Evolutionary conservation across 306 rosid genomes (phyloP), one percentile per base, ranked within the genome.

Genomic region (Prinsepia uniflora): DNA sequence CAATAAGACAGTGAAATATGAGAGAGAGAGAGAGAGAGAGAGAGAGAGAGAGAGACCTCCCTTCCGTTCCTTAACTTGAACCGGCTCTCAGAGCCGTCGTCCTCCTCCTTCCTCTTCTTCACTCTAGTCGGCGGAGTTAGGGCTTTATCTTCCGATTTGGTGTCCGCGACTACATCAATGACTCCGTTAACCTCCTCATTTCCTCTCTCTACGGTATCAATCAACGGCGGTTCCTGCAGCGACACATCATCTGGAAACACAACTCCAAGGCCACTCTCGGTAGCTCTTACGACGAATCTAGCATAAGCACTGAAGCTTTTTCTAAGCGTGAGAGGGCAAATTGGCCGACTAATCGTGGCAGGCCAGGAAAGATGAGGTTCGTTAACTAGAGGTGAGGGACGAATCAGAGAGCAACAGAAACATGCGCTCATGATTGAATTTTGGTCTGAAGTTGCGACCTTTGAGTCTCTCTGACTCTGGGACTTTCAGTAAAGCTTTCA

Each of bases 61-160:
- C 72, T 87, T 73, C 99, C 97, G 76, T 94, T 89, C 40, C 91
- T 88, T 50, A 87, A 88, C 81, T 91, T 91, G 83, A 81, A 91
- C 80, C 96, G 86, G 53, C 78, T 58, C 56, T 91, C 96, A 7
- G 47, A 40, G 67, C 57, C 65, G 30, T 72, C 81, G 4, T 72
- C 85, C 11, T 72, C 81, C 30, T 79, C 84, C 67, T 74, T 78
- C 92, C 76, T 86, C 84, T 84, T 90, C 57, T 70, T 83, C 52
- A 63, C 58, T 61, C 70, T 83, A 30, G 81, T 67, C 56, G 84
- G 61, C 44, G 58, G 64, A 54, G 63, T 54, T n/a, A 55, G 68
- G 34, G 57, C 61, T 72, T 81, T 76, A 17, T 77, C 80, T 67
- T 68, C 78, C 1, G 63, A 18, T 48, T 65, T 57, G 18, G 72